Conservation (phyloP, 78 protist species). For the Corallochytrium limacisporum region DNA sequence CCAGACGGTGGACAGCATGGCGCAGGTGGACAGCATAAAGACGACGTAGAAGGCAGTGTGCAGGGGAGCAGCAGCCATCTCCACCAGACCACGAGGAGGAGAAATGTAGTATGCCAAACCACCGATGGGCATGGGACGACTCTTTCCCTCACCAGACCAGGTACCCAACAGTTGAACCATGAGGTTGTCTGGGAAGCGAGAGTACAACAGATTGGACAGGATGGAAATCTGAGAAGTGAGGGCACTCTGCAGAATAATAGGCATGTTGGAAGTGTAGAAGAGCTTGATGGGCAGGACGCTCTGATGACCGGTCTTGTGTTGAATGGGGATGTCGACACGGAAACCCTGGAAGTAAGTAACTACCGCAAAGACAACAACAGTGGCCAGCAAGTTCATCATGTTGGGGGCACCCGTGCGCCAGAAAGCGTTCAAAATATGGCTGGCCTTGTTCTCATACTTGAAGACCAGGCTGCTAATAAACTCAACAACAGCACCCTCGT, state of each 20-base stretch:
- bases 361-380: slow-evolving; percentile 89
- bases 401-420: slow-evolving; percentile 97
- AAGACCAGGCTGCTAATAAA: slow-evolving; percentile 84
- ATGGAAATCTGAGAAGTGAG: slow-evolving; percentile 88
- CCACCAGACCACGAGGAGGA: slow-evolving; percentile 78
- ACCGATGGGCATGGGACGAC: slow-evolving; percentile 52
- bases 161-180: slow-evolving; percentile 80
- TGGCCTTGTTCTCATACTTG: slow-evolving; percentile 69
- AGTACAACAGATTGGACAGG: slow-evolving; percentile 91
- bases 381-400: slow-evolving; percentile 92
- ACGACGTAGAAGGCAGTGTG: slow-evolving; percentile 88
- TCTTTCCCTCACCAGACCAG: slow-evolving; percentile 54
- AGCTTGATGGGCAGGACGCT: slow-evolving; percentile 93
- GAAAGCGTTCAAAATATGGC: slow-evolving; percentile 96
- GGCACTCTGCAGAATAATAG: slow-evolving; percentile 97
- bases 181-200: slow-evolving; percentile 74
- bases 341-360: slow-evolving; percentile 98
- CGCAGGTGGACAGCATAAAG: slow-evolving; percentile 91
- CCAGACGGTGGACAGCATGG: slow-evolving; percentile 95
- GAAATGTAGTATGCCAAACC: slow-evolving; percentile 97
- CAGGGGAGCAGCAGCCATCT: slow-evolving; percentile 74
- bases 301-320: slow-evolving; percentile 9
- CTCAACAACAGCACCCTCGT: slow-evolving; percentile 99
- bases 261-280: slow-evolving; percentile 99
- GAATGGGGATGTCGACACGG: slow-evolving; percentile 85